Base-by-base conservation (phyloP, 2,329 filamentous ascomycete genomes). In the Emergomyces africanus region DNA sequence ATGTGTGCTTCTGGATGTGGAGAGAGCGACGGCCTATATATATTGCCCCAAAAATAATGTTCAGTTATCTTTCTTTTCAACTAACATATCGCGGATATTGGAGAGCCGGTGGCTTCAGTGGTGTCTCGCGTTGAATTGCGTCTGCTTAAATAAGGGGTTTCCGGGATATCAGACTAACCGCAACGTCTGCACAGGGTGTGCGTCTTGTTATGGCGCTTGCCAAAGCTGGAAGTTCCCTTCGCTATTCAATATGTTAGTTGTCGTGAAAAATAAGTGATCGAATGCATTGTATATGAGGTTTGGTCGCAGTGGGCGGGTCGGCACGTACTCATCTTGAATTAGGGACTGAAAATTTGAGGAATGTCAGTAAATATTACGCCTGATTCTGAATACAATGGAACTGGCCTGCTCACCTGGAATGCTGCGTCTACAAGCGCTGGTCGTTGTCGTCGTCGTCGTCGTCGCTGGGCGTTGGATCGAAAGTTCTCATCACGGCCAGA, bases 1-100 rank as follows among this genome's bases (percentile, higher is more conserved):
- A 99, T 76, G 90, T 95, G 81, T 96, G 87, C 89, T 99, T 99
- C 84, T 99, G 94, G 82, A 97, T 86, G 87, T 99, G 94, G 80
- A 96, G 87, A 74, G 94, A 96, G 77, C 94, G 91, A 77, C 89
- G 88, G 81, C 92, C 90, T 95, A 72, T 63, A 30, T 2, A 65
- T 5, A 56, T 48, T 35, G 39, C 65, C 61, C 61, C 48, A 37
- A 48, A 51, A 48, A 51, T n/a, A 44, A 48, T 62, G 18, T 59
- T 62, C 60, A 61, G 57, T 57, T 62, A 46, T 57, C 54, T 20
- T 53, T 54, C 54, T 48, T 54, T 14, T 20, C n/a, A 20, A 8
- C 15, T n/a, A 33, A 23, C n/a, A 39, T 60, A 25, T 57, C 57
- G 55, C 54, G 41, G 35, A 33, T 18, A 33, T 41, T 44, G 23